Evolutionary conservation across 345 rosid genomes (phyloP).

Genomic region (Aquilaria yunnanensis): DNA sequence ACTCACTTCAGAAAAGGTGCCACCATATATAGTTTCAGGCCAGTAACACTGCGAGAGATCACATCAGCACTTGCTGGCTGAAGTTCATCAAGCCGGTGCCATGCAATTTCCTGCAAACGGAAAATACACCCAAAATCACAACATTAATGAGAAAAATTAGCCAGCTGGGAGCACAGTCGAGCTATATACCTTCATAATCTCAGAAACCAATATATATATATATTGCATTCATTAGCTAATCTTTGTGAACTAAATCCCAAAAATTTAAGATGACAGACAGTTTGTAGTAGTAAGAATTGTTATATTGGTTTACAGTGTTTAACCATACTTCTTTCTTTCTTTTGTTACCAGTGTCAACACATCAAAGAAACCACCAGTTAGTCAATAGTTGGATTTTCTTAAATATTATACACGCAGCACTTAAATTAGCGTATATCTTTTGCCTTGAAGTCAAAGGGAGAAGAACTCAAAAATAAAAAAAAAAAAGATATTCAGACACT

Average conservation of each 20-base stretch:
- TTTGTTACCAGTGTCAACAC: too few relatives aligned
- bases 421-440: background rate
- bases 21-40: constrained; percentile 96
- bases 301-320: too few relatives aligned
- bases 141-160: background rate
- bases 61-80: constrained; percentile 67
- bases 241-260: too few relatives aligned
- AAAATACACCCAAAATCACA: constrained; percentile 3
- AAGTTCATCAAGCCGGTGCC: constrained; percentile 92
- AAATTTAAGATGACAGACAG: too few relatives aligned
- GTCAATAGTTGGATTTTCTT: too few relatives aligned
- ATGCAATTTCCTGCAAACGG: constrained; percentile 78
- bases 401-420: background rate
- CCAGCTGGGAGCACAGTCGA: too few relatives aligned
- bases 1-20: constrained; percentile 89
- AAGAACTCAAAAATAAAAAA: background rate
- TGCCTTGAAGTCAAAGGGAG: background rate
- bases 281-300: too few relatives aligned
- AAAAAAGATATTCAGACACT: background rate
- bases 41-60: constrained; percentile 79
- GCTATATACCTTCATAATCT: too few relatives aligned
- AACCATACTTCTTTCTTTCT: too few relatives aligned
- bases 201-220: background rate
- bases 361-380: too few relatives aligned
- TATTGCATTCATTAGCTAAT: too few relatives aligned